Evolutionary conservation across 805 yeast genomes (phyloP), one percentile per base, ranked within the genome.

Genomic region (Ogataea trehalophila): DNA sequence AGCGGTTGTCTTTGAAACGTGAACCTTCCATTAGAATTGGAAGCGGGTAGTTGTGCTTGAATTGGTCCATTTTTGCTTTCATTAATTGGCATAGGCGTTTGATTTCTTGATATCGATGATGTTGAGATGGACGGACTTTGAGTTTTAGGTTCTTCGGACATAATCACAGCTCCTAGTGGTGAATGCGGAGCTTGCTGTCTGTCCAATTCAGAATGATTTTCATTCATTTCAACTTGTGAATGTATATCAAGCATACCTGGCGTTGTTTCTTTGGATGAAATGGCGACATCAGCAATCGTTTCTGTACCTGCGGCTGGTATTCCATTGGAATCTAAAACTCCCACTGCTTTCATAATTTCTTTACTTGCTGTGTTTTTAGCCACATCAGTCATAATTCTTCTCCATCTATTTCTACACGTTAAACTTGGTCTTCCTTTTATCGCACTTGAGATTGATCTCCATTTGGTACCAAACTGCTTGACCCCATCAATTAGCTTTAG

Each of bases 321-420:
- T 9, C 42, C 46, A 9, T 50, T 44, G 26, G 48, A 43, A 34
- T 51, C 49, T 42, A 49, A 40, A 8, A 51, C 73, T 42, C 82
- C 81, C 18, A 85, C 85, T 44, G 85, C 88, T 46, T 67, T 65
- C 56, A 74, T 74, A 40, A 86, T 77, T 23, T 69, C 71, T 6
- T 73, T 72, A 38, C 72, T 63, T 0, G 91, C 89, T 54, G 77
- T 75, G 33, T 83, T 83, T 61, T 87, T 67, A 5, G 81, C 87
- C 37, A 85, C 88, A 54, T 80, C 81, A 1, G 91, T 85, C 48
- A 85, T 84, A 33, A 88, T 77, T 59, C 87, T 89, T 56, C 97
- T 76, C 97, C 97, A 91, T 52, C 97, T 74, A 66, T 91, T 91
- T 52, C 98, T 73, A 63, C 97, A 90, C 0, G 96, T 88, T 48